Percentiles rank a stretch among this genome's conserved stretches.
Conservation (phyloP, 257 asterid genomes). For the Lavandula angustifolia region DNA sequence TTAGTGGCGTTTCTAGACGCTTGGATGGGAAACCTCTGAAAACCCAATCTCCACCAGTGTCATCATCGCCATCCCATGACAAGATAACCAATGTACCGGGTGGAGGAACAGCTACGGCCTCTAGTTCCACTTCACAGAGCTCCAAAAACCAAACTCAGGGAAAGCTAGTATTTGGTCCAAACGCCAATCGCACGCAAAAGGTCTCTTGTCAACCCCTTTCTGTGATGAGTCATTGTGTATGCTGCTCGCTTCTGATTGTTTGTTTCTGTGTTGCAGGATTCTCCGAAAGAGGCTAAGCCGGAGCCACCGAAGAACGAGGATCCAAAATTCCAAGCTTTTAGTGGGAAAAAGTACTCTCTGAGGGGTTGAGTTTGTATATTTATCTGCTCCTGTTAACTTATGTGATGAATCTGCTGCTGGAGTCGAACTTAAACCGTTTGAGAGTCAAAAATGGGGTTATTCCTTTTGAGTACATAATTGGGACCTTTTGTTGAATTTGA, state of each 20-base stretch:
- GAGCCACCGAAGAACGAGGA: slow-evolving; percentile 81
- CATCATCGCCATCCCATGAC: slow-evolving; percentile 53
- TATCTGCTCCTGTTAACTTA: slow-evolving; percentile 13
- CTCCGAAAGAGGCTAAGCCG: slow-evolving; percentile 62
- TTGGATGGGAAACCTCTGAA: slow-evolving; percentile 84
- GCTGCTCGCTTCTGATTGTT: slow-evolving; percentile 4
- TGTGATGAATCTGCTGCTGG: too few species aligned
- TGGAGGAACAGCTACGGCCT: slow-evolving; percentile 49
- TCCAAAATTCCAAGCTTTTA: slow-evolving; percentile 66
- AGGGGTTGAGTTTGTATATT: slow-evolving; percentile 53
- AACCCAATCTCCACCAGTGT: slow-evolving; percentile 52
- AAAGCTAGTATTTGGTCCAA: slow-evolving; percentile 91
- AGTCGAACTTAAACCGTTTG: too few species aligned
- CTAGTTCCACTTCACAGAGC: slow-evolving; percentile 64
- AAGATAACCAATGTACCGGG: slow-evolving; percentile 43
- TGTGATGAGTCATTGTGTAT: background rate
- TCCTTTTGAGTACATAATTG: too few species aligned
- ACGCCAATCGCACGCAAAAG: slow-evolving; percentile 60
- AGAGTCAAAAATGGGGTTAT: too few species aligned
- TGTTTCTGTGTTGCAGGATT: slow-evolving; percentile 43
- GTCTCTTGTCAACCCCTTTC: slow-evolving; percentile 32
- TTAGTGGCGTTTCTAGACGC: slow-evolving; percentile 79
- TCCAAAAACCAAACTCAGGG: slow-evolving; percentile 78
- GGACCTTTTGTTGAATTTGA: too few species aligned
- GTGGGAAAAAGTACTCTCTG: slow-evolving; percentile 72